These are phyloP conservation scores for Rhizoclosmatium globosum DNA, from an alignment of 192 early-diverging fungal species.

Conservation along the genomic window DNA sequence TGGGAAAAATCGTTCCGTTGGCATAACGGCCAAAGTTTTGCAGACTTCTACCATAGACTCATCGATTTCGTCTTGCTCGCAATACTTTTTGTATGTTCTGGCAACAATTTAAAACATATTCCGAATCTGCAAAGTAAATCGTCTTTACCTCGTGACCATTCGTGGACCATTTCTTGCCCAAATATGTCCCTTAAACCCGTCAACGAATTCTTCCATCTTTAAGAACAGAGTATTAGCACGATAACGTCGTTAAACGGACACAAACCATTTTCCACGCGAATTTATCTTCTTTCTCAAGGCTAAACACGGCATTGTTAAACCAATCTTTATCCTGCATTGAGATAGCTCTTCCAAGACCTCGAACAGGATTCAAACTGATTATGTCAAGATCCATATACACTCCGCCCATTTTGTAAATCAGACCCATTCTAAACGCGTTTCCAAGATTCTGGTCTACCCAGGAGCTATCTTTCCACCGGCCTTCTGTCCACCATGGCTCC, in stretches of 20 bases:
- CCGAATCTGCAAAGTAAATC: no score
- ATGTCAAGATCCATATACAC: slow-evolving; percentile 50
- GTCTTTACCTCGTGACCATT: no score
- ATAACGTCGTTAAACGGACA: no score
- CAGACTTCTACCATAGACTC: not conserved
- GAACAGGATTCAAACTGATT: slow-evolving; percentile 45
- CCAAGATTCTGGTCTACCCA: slow-evolving; percentile 52
- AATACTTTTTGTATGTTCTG: slow-evolving; percentile 12
- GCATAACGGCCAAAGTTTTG: not conserved
- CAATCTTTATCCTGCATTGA: slow-evolving; percentile 22
- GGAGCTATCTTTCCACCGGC: slow-evolving; percentile 4
- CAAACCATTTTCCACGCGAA: slow-evolving; percentile 37
- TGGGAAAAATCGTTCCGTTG: slow-evolving; percentile 20
- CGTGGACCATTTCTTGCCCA: slow-evolving; percentile 29
- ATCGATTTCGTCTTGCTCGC: not conserved
- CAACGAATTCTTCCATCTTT: slow-evolving; percentile 49
- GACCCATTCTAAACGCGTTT: slow-evolving; percentile 45
- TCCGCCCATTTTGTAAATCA: slow-evolving; percentile 39
- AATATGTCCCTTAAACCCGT: slow-evolving; percentile 35
- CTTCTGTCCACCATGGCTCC: slow-evolving; percentile 34
- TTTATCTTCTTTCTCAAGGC: slow-evolving; percentile 35
- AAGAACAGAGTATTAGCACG: not conserved
- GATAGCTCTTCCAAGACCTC: slow-evolving; percentile 24
- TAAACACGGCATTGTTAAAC: slow-evolving; percentile 44
- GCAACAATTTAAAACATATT: no score